Percentiles rank a stretch among this genome's conserved stretches.
phyloP scores from a whole-genome alignment of 1,284 basidiomycete species.

The Uromyces viciae-fabae region DNA sequence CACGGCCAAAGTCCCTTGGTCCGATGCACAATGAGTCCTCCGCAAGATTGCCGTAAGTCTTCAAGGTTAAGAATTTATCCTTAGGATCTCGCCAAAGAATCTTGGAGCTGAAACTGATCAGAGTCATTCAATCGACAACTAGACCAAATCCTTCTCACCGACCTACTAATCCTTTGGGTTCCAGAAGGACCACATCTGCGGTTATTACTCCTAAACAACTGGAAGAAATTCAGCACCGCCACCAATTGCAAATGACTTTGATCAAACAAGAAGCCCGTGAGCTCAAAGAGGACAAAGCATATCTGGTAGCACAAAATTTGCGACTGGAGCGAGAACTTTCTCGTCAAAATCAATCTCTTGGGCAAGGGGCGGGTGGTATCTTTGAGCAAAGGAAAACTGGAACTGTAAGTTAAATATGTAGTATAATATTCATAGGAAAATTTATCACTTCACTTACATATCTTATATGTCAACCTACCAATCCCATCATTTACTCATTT shows the following conservation, averaged over 20 bases:
- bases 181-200: not conserved
- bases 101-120: not conserved
- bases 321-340: constrained; percentile 23
- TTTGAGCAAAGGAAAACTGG: not conserved
- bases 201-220: constrained; percentile 18
- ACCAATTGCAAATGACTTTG: constrained; percentile 14
- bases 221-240: constrained; percentile 26
- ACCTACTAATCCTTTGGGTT: constrained; percentile 10
- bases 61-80: not conserved
- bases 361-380: not conserved
- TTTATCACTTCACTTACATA: no score
- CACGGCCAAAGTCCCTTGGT: constrained; percentile 4
- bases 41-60: constrained; percentile 11
- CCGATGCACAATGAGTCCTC: not conserved
- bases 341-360: constrained; percentile 7
- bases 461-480: not conserved
- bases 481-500: not conserved
- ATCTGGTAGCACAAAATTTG: constrained; percentile 27
- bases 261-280: constrained; percentile 29
- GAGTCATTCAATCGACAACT: not conserved
- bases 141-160: constrained; percentile 7
- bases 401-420: not conserved
- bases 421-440: no score
- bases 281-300: constrained; percentile 28
- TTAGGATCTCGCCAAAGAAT: not conserved